These are phyloP conservation scores for Pestalotiopsis fici DNA, from an alignment of 2,329 filamentous ascomycete genomes.

Conservation along the genomic window DNA sequence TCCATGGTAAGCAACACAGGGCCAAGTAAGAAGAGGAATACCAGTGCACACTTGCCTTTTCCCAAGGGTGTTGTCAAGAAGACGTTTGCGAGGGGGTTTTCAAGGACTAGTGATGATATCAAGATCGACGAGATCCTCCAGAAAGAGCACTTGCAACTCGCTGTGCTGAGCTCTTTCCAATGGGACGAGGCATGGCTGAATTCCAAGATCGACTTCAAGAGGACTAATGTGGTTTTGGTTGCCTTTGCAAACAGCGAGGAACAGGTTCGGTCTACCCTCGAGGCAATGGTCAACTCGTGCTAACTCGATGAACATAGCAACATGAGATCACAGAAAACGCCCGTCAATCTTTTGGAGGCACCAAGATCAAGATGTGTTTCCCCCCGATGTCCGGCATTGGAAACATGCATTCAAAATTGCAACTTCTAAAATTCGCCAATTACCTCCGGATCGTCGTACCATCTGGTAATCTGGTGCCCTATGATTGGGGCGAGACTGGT, in stretches of 20 bases:
- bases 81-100: slow-evolving; percentile 71
- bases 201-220: slow-evolving; percentile 63
- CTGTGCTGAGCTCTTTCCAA: slow-evolving; percentile 83
- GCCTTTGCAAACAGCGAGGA: slow-evolving; percentile 54
- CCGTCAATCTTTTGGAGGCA: slow-evolving; percentile 36
- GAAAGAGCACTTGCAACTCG: slow-evolving; percentile 69
- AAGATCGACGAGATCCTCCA: slow-evolving; percentile 87
- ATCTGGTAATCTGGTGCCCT: slow-evolving; percentile 80
- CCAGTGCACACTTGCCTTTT: slow-evolving; percentile 36
- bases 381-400: slow-evolving; percentile 75
- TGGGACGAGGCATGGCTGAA: slow-evolving; percentile 83
- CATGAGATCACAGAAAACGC: slow-evolving; percentile 48
- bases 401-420: slow-evolving; percentile 92
- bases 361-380: slow-evolving; percentile 70
- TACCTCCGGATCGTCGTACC: slow-evolving; percentile 82
- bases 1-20: not conserved
- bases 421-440: slow-evolving; percentile 76
- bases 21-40: not conserved
- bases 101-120: slow-evolving; percentile 69
- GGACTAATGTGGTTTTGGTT: slow-evolving; percentile 64
- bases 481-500: slow-evolving; percentile 88
- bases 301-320: slow-evolving; percentile 37
- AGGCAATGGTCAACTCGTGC: not conserved
- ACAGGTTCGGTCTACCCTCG: slow-evolving; percentile 35
- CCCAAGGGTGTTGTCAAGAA: slow-evolving; percentile 72